Conservation (phyloP, 371 early-diverging fungal species). For the Zopfochytrium polystomum region DNA sequence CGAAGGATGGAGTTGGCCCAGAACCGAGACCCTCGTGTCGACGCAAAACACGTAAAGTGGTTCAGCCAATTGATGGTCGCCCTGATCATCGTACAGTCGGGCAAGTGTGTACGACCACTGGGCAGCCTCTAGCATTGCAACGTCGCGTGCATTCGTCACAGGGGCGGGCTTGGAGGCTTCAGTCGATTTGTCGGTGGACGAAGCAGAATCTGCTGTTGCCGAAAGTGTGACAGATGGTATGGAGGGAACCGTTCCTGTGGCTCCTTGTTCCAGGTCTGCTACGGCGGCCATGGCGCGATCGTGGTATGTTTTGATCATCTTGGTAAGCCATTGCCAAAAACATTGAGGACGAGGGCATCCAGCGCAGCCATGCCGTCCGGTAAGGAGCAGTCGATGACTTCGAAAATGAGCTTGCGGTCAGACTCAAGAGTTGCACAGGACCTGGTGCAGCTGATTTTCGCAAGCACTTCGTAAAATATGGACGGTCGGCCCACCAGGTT, state of each 20-base stretch:
- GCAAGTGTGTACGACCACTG: background rate
- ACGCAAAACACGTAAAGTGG: background rate
- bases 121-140: background rate
- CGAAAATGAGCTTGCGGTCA: conserved; percentile 4
- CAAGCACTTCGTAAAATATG: background rate
- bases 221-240: no score
- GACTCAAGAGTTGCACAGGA: background rate
- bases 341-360: background rate
- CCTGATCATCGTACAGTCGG: background rate
- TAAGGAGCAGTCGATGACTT: background rate
- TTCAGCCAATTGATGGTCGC: background rate
- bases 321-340: background rate
- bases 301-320: background rate
- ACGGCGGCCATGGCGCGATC: no score
- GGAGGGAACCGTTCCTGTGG: background rate
- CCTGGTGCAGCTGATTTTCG: background rate
- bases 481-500: background rate
- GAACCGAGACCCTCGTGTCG: background rate
- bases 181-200: no score
- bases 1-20: background rate
- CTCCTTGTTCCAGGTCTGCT: background rate
- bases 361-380: background rate
- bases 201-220: no score
- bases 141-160: background rate
- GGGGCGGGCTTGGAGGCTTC: background rate